Evolutionary conservation across 2,329 filamentous ascomycete species (phyloP).

Genomic region (Ophiostoma sp.): DNA sequence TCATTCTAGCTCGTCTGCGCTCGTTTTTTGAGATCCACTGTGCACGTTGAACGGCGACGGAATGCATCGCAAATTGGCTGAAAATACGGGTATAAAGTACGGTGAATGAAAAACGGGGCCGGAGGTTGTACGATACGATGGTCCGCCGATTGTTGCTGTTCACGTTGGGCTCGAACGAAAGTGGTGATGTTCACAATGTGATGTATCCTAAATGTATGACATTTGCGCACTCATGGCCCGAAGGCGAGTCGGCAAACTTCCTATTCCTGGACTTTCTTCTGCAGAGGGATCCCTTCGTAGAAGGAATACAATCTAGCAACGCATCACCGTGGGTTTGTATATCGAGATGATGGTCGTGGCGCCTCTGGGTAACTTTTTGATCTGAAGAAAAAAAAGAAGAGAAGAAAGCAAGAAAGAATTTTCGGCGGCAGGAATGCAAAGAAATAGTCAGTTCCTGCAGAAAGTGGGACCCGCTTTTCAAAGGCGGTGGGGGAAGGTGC

Average conservation of each 20-base stretch:
- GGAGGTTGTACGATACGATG: not conserved
- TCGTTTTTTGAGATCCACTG: not conserved
- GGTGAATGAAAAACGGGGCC: not conserved
- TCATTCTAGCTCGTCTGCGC: not conserved
- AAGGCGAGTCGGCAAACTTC: conserved; percentile 57
- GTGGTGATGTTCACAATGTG: conserved; percentile 25
- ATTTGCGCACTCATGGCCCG: conserved; percentile 52
- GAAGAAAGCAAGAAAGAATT: conserved; percentile 33
- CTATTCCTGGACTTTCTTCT: conserved; percentile 62
- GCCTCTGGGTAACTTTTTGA: conserved; percentile 64
- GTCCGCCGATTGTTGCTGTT: not conserved
- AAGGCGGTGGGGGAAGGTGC: conserved; percentile 15
- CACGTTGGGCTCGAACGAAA: conserved; percentile 38
- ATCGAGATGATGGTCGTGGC: conserved; percentile 63
- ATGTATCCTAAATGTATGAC: conserved; percentile 63
- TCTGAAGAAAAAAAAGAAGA: conserved; percentile 50
- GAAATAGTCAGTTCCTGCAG: conserved; percentile 3
- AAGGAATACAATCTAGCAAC: conserved; percentile 53
- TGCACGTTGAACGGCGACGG: not conserved
- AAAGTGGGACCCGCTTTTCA: not conserved
- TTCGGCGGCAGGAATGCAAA: conserved; percentile 18
- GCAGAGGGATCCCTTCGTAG: conserved; percentile 44
- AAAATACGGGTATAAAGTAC: not conserved
- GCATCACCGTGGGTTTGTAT: conserved; percentile 54
- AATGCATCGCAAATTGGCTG: conserved; percentile 13